Conservation (phyloP, 208 protist genomes). For the Wallacemonas sp. region DNA sequence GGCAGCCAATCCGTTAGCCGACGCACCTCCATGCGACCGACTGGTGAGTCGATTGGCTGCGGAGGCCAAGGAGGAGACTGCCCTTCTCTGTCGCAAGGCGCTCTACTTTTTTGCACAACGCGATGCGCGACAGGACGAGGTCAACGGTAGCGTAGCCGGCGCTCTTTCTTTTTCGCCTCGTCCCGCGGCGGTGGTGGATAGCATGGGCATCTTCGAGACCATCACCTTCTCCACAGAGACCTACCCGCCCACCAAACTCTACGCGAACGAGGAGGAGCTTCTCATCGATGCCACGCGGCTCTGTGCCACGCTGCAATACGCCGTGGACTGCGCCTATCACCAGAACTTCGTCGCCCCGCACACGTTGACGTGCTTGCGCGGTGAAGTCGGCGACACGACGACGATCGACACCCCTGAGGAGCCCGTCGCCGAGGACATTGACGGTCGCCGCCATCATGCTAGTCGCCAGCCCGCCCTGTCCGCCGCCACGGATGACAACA, state of each 20-base stretch:
- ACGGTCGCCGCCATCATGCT: background rate
- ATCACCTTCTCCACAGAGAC: constrained; percentile 10
- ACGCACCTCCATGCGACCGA: background rate
- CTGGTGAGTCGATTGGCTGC: background rate
- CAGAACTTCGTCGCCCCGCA: constrained; percentile 13
- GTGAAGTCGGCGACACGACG: constrained; percentile 7
- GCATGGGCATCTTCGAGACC: background rate
- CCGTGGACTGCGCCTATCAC: constrained; percentile 12
- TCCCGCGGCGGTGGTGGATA: background rate
- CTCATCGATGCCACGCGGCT: background rate
- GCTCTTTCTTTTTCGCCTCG: too few species aligned
- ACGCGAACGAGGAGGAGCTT: background rate
- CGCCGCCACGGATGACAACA: too few species aligned
- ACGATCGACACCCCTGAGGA: constrained; percentile 5
- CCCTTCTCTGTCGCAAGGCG: constrained; percentile 3
- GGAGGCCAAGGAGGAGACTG: constrained; percentile 1
- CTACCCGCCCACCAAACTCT: constrained; percentile 1
- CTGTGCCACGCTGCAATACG: constrained; percentile 12
- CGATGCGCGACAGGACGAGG: too few species aligned
- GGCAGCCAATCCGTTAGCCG: too few species aligned
- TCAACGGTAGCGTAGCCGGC: too few species aligned
- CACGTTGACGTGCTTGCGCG: constrained; percentile 4
- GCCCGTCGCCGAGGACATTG: constrained; percentile 1
- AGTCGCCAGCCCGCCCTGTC: too few species aligned
- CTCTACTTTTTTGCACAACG: background rate